Base-by-base conservation (phyloP, 139 green algal species). In the Haematococcus sp. region DNA sequence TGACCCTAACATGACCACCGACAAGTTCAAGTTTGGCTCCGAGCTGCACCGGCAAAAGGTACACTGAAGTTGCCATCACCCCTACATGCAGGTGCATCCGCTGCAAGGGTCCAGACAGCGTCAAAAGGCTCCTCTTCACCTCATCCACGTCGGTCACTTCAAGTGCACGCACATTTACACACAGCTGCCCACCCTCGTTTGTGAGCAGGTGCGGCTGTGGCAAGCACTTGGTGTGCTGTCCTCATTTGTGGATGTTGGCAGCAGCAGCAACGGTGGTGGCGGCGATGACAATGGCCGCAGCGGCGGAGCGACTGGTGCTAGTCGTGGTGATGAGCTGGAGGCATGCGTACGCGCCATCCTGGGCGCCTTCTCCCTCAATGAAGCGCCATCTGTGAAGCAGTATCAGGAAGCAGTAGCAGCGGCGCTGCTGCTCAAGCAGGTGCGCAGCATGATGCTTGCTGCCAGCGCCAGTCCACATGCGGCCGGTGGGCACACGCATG, bases 321-420 rank as follows among this genome's bases (percentile, higher is more conserved):
- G 76, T 68, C 30, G 79, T 87, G 58, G 83, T 93, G 59, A 74
- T 33, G 61, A 72, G 65, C 28, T 81, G 81, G 11, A 70, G 84
- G n/a, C 22, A 25, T 52, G 63, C 3, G 64, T 92, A 32, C 51
- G 61, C 9, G 30, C 7, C 1, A 4, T 91, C 17, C 55, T 88
- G 31, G 17, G 25, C 4, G 34, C 27, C 7, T 34, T 80, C 23
- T 31, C 55, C 3, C 43, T 60, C 13, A 80, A 80, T 46, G 84
- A 91, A 49, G 73, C 84, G 11, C 75, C 83, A 7, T 84, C 51
- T 15, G 83, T 95, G 46, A 86, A 87, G 86, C 90, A 94, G 79
- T 95, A 93, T 55, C 75, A 89, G 25, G 90, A 95, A 77, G 74
- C 78, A 40, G 75, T 90, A 1, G 64, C 81, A 1, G 76, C 91